Percentiles rank a stretch among this genome's conserved stretches.
Evolutionary conservation across 1,284 basidiomycete species (phyloP).

Genomic region (Moesziomyces globuligerus): DNA sequence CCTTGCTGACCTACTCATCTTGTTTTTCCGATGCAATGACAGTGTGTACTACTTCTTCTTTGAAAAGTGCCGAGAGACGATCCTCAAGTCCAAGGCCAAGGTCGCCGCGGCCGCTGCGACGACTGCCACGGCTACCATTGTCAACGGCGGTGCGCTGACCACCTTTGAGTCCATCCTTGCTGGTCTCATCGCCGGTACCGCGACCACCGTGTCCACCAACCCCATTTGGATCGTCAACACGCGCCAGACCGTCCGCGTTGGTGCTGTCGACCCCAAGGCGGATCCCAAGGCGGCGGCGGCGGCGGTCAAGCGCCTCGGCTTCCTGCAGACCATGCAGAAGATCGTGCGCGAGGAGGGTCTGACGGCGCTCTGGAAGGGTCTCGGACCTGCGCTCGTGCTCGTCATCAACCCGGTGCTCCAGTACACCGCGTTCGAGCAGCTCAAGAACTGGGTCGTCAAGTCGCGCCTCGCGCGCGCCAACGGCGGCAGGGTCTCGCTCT

Average conservation of each 20-base stretch:
- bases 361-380: conserved; percentile 89
- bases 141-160: conserved; percentile 71
- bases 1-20: not conserved
- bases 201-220: conserved; percentile 89
- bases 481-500: conserved; percentile 42
- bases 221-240: conserved; percentile 79
- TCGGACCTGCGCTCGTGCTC: conserved; percentile 90
- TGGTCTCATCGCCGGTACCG: conserved; percentile 87
- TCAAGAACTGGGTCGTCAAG: conserved; percentile 64
- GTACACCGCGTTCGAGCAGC: conserved; percentile 66
- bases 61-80: conserved; percentile 64
- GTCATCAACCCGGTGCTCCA: conserved; percentile 93
- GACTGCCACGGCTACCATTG: conserved; percentile 57
- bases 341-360: conserved; percentile 83
- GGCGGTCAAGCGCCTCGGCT: conserved; percentile 54
- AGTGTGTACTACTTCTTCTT: conserved; percentile 69
- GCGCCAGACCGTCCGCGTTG: conserved; percentile 74
- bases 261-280: conserved; percentile 27
- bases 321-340: conserved; percentile 75
- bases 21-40: not conserved
- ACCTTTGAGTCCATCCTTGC: conserved; percentile 90
- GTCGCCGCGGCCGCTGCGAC: conserved; percentile 70
- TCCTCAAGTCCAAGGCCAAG: conserved; percentile 61
- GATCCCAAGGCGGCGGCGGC: conserved; percentile 24
- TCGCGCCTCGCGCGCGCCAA: conserved; percentile 43